Evolutionary conservation across 2,329 filamentous ascomycete genomes (phyloP), one percentile per base, ranked within the genome.

Genomic region (Microsporum canis): DNA sequence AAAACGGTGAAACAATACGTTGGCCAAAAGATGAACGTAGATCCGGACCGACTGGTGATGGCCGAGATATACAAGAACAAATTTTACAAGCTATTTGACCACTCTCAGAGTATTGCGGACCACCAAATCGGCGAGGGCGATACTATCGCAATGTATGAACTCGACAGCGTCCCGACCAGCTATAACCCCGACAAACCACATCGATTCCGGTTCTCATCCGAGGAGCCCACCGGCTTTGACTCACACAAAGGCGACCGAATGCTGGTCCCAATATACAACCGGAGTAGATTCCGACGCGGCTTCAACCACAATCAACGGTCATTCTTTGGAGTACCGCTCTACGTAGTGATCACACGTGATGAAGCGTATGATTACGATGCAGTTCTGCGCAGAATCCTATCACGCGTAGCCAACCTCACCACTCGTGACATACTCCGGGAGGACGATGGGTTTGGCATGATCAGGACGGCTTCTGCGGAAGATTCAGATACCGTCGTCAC

Each of bases 81-180:
- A 67, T 91, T 96, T 73, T 97, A 91, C 78, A 92, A 91, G 70
- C 81, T 89, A 57, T 91, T 94, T 66, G 83, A 89, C 29, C 88
- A 96, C 68, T 77, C 76, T 5, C 79, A 80, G 34, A 77, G 79
- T 5, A 84, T 91, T 7, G 84, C 85, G 0, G 91, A 96, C 61
- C 84, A 86, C 56, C 77, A 76, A 58, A 91, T 96, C 60, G 73
- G 78, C 29, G 65, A 70, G 0, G 77, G 75, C 27, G 88, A 88
- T 62, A 83, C 88, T 60, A 78, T 88, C 55, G 83, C 83, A 8
- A 82, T 90, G 33, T 87, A 88, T 68, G 92, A 99, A 73, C 74
- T 97, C 5, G 90, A 95, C 63, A 77, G 81, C 3, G 78, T 81
- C 5, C 91, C 92, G 0, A 92, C 88, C 2, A 96, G 96, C 71